Evolutionary conservation across 1,284 basidiomycete genomes (phyloP).

Genomic region (Acaromyces ingoldii): DNA sequence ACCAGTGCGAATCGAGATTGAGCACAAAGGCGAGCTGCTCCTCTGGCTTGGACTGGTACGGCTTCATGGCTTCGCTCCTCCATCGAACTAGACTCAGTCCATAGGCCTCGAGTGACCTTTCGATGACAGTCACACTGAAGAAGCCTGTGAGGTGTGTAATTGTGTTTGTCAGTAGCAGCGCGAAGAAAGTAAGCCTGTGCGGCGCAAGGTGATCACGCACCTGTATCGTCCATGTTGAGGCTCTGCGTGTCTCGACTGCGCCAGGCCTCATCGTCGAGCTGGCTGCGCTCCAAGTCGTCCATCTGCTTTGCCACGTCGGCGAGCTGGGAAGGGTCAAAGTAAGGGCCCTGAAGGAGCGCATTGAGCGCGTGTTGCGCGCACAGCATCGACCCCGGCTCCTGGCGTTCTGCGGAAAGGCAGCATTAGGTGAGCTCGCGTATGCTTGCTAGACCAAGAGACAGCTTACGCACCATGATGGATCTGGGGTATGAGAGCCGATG

Average conservation of each 20-base stretch:
- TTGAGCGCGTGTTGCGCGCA: conserved; percentile 50
- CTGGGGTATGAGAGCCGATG: conserved; percentile 19
- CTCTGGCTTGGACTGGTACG: conserved; percentile 28
- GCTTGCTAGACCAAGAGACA: neutral
- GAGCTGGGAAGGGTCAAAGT: conserved; percentile 45
- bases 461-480: conserved; percentile 26
- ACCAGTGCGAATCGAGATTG: conserved; percentile 47
- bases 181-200: neutral
- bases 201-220: conserved; percentile 1
- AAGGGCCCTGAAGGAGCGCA: conserved; percentile 40
- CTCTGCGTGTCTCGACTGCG: conserved; percentile 13
- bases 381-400: conserved; percentile 47
- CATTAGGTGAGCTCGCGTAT: neutral
- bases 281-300: conserved; percentile 10
- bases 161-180: too few species aligned
- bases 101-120: conserved; percentile 33
- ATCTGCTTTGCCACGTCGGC: conserved; percentile 21
- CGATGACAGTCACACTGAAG: conserved; percentile 43
- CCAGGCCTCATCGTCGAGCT: conserved; percentile 12
- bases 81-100: conserved; percentile 18
- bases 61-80: conserved; percentile 24
- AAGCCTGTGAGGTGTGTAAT: conserved; percentile 29
- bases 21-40: conserved; percentile 44
- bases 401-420: conserved; percentile 17
- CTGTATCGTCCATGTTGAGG: conserved; percentile 46